Evolutionary conservation across 495 filamentous ascomycete species (phyloP).

Genomic region (Neurospora terricola): DNA sequence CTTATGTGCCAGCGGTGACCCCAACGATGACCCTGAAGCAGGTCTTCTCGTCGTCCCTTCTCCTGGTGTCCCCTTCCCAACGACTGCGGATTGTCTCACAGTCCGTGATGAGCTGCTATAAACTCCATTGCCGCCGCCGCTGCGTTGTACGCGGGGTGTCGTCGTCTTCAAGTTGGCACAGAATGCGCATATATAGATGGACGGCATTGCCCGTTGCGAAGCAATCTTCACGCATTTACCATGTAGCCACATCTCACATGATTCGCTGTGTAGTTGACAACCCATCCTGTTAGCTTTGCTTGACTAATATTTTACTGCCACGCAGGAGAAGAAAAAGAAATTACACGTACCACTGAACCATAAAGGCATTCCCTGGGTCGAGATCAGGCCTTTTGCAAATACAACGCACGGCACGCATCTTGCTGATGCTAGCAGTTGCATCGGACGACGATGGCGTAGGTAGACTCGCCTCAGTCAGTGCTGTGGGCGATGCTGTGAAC

Average conservation of each 20-base stretch:
- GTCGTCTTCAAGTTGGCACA: conserved; percentile 45
- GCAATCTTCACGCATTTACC: conserved; percentile 61
- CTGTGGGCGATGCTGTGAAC: conserved; percentile 48
- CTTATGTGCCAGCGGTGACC: conserved; percentile 59
- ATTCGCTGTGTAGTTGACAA: conserved; percentile 47
- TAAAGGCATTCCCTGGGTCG: conserved; percentile 49
- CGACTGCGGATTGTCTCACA: neutral
- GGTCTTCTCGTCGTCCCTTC: neutral
- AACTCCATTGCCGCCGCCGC: conserved; percentile 10
- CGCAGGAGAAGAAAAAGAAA: neutral
- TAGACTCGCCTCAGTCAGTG: conserved; percentile 55
- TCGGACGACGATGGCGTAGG: conserved; percentile 54
- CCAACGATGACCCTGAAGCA: neutral
- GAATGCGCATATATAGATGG: conserved; percentile 71
- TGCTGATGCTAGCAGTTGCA: conserved; percentile 11
- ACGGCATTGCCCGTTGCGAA: conserved; percentile 52
- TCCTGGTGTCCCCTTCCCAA: neutral
- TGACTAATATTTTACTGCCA: neutral
- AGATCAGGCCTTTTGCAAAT: conserved; percentile 49
- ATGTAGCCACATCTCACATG: conserved; percentile 80
- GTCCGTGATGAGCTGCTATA: neutral
- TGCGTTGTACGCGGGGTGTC: neutral
- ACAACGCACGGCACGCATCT: conserved; percentile 56
- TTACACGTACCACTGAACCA: conserved; percentile 71
- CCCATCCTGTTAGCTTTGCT: conserved; percentile 5